Percentiles rank a stretch among this genome's conserved stretches.
phyloP scores from a whole-genome alignment of 208 protist species.

The Acanthamoeba sp. region DNA sequence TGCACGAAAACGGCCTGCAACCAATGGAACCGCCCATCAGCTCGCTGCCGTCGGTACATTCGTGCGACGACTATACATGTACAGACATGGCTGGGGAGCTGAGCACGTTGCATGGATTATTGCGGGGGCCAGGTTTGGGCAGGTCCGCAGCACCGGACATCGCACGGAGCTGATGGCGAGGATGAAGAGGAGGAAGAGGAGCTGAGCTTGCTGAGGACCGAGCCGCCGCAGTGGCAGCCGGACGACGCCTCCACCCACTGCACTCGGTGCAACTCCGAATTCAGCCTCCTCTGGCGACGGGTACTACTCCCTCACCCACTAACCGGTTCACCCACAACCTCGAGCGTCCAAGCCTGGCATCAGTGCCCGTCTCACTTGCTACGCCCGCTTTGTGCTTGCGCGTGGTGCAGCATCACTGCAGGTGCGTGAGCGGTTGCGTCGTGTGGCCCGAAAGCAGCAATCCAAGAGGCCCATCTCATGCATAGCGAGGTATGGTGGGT shows the following conservation, averaged over 20 bases:
- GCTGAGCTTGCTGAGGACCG: not conserved
- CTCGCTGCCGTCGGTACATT: not conserved
- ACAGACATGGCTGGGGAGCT: no score
- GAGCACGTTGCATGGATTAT: no score
- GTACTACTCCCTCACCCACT: not conserved
- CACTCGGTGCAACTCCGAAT: conserved; percentile 6
- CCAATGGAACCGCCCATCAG: not conserved
- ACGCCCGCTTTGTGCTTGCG: no score
- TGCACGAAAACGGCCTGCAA: not conserved
- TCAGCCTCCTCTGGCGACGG: conserved; percentile 50
- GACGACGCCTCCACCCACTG: conserved; percentile 17
- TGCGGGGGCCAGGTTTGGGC: not conserved
- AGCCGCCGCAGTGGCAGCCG: conserved; percentile 21
- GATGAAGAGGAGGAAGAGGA: not conserved
- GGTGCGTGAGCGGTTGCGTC: not conserved
- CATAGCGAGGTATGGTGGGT: no score
- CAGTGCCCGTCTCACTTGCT: no score
- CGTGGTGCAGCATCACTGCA: conserved; percentile 16
- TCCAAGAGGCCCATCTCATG: not conserved
- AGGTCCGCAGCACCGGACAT: not conserved
- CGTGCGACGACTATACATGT: no score
- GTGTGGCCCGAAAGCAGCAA: not conserved
- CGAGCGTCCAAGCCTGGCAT: no score
- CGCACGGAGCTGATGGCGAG: not conserved
- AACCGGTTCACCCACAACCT: not conserved